Percentiles rank a stretch among this genome's conserved stretches.
These are phyloP conservation scores for Nakataea oryzae DNA, from an alignment of 2,329 filamentous ascomycete species.

Conservation along the genomic window DNA sequence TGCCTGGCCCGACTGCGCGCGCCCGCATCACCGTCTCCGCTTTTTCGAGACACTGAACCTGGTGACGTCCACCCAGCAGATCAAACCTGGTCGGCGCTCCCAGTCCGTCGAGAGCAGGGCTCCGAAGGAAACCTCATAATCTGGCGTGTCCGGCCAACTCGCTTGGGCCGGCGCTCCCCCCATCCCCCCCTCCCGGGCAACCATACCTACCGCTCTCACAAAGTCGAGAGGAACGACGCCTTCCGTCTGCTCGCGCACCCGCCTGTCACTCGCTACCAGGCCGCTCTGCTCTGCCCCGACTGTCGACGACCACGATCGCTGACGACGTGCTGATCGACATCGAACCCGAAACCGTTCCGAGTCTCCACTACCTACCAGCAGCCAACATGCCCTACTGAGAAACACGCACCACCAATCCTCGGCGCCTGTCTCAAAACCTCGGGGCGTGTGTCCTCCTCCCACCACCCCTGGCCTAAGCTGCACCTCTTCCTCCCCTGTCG, in stretches of 20 bases:
- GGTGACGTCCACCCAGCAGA: not conserved
- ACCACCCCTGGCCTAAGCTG: too few relatives aligned
- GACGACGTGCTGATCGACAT: not conserved
- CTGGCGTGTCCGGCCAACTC: not conserved
- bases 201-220: too few relatives aligned
- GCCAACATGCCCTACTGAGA: not conserved
- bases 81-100: not conserved
- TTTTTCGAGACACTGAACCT: not conserved
- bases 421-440: not conserved
- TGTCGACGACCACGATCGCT: not conserved
- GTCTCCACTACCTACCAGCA: not conserved
- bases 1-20: not conserved
- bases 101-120: not conserved
- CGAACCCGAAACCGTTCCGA: not conserved
- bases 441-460: too few relatives aligned
- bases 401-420: not conserved
- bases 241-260: not conserved
- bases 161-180: too few relatives aligned
- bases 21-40: not conserved
- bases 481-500: not conserved
- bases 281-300: not conserved
- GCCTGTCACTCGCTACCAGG: not conserved
- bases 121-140: not conserved
- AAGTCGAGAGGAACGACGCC: too few relatives aligned
- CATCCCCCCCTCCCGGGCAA: not conserved